Evolutionary conservation across 2,329 filamentous ascomycete species (phyloP), one percentile per base, ranked within the genome.

Genomic region (Exophiala sp.): DNA sequence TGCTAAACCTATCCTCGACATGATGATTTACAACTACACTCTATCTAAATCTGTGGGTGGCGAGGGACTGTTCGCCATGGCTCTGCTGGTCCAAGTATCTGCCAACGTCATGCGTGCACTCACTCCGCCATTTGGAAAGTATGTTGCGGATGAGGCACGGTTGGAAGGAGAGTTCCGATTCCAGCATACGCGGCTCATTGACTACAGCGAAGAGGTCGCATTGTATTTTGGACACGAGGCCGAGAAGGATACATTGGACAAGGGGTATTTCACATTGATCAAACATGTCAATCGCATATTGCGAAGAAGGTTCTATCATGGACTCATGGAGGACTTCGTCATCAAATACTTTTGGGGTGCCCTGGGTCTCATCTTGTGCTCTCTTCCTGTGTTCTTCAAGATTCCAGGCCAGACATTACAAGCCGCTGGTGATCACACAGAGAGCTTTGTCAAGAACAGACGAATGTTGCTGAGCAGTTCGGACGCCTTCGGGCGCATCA

Each of bases 271-370:
- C 65, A 98, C 93, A 1, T 77, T 98, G 30, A 98, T 98, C 73
- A 97, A 96, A 71, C 93, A 98, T 70, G 91, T 98, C 65, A 98
- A 98, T 68, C 84, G 95, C 64, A 96, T 97, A 58, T 72, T 98
- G 55, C 80, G 90, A 32, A 78, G 88, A 55, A 81, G 93, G 42
- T 86, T 98, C 67, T 97, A 97, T 68, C 91, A 98, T 66, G 91
- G 90, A n/a, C 85, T 98, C 63, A 96, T 97, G 91, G 93, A 98
- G 67, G 93, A 98, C 68, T 98, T 96, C 68, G 88, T 97, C 50
- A 95, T 98, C 70, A 98, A 98, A 69, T 98, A 98, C 67, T 93
- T 97, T 70, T 98, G 93, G 93, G 93, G 93, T 34, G 91, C 93
- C 1, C 69, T 98, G 37, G 93, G 93, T 1, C 77, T 98, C 57